Evolutionary conservation across 345 rosid species (phyloP), one percentile per base, ranked within the genome.

Genomic region (Populus ilicifolia): DNA sequence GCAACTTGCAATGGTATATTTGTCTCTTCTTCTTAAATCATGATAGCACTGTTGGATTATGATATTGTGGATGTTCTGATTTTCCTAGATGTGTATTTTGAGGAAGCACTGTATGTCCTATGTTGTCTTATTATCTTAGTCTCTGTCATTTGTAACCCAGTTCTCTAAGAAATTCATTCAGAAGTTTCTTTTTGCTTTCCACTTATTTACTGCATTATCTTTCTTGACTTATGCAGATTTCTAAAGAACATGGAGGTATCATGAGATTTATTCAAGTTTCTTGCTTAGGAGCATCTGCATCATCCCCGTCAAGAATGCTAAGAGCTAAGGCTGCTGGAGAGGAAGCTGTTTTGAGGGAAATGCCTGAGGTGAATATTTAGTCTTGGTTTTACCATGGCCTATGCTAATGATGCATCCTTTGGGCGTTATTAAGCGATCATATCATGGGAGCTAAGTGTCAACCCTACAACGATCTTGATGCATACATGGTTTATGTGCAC

Each of bases 221-320:
- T 14, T 62, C 29, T 4, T 33, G 63, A 71, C 73, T 77, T 62
- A 46, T 83, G 82, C 87, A 94, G 97, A 90, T 96, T 71, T 94
- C 99, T 13, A 90, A 90, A 83, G 97, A 96, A 83, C 99, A 96
- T 80, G 99, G 98, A 74, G 99, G 99, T 72, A 92, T 96, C 78
- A 88, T 90, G 92, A 90, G 97, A 85, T 96, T 82, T 85, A 90
- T 96, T 85, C 99, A 96, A 82, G 90, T 96, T 83, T 96, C 99
- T 75, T 92, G 97, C 82, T 85, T 96, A 39, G 99, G 99, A 68
- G 90, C 99, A 39, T 92, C 98, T 59, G 14, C 77, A 61, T 88
- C 93, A 77, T 96, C 99, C 59, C 90, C 95, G 72, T 96, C 98
- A 78, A 89, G 89, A 84, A 61, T 90, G 83, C 89, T 81, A 68